phyloP scores from a whole-genome alignment of 2,329 filamentous ascomycete genomes.

The Trichoderma brevicompactum region DNA sequence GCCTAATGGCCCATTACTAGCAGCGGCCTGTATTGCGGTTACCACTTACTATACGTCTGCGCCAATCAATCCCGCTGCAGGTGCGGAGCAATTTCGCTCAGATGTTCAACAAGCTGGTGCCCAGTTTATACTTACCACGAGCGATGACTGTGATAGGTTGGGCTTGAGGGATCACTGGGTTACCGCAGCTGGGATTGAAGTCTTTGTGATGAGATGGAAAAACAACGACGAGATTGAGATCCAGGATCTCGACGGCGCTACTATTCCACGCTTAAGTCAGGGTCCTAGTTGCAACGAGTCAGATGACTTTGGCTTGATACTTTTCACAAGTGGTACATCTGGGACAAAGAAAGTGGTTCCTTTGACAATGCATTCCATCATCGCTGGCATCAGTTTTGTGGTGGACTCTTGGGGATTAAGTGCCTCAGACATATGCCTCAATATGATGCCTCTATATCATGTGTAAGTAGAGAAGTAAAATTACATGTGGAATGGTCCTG shows the following conservation, averaged over 20 bases:
- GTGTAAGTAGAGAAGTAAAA: constrained; percentile 45
- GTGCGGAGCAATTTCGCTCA: constrained; percentile 54
- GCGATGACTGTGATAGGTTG: constrained; percentile 47
- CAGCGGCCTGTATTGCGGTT: constrained; percentile 53
- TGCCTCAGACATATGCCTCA: constrained; percentile 54
- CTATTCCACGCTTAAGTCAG: constrained; percentile 15
- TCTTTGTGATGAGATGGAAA: constrained; percentile 47
- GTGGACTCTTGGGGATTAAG: constrained; percentile 58
- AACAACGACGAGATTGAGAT: constrained; percentile 45
- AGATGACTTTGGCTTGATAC: constrained; percentile 55
- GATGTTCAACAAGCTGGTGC: constrained; percentile 55
- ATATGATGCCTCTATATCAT: constrained; percentile 65
- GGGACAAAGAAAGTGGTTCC: constrained; percentile 64
- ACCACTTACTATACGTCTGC: constrained; percentile 56
- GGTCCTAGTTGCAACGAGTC: constrained; percentile 44
- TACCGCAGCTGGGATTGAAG: constrained; percentile 41
- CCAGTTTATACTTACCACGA: constrained; percentile 51
- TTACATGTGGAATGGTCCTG: neutral
- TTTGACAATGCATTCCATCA: constrained; percentile 54
- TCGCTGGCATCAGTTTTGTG: constrained; percentile 56
- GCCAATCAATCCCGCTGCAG: constrained; percentile 55
- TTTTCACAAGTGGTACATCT: constrained; percentile 62
- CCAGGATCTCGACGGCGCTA: constrained; percentile 29
- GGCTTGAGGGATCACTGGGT: constrained; percentile 42
- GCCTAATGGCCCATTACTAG: constrained; percentile 59